Evolutionary conservation across 75 land plant genomes (phyloP), one percentile per base, ranked within the genome.

Genomic region (Azolla pinnata): DNA sequence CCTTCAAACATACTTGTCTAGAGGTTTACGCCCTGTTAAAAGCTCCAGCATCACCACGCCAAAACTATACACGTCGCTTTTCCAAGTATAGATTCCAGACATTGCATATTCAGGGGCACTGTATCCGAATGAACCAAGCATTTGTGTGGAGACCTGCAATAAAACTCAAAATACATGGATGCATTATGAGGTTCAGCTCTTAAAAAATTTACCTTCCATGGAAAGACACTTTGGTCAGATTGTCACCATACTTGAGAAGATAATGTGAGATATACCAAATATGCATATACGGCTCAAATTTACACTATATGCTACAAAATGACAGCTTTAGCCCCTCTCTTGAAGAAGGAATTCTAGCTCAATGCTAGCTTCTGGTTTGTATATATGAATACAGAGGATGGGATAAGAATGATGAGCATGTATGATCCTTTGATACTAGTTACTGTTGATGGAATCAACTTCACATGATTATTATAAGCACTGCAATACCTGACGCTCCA

Each of bases 1-100:
- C 40, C 40, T 5, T 24, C 29, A 7, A 59, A 42, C 1, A 19
- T 54, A 78, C 88, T 80, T 82, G 63, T 88, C 95, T 60, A 88
- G 72, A 48, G 95, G 95, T 60, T 77, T 85, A 17, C 95, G 83
- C 23, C 95, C 95, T 47, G 86, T 85, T 42, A 87, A 76, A 48
- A 93, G 90, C 63, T 93, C 98, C 62, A 93, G 72, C 98, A 93
- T 93, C 14, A 86, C 85, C 19, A 93, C 90, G 18, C 98, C 98
- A 71, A 93, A 93, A 68, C 90, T 93, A 64, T 89, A 89, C 10
- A 93, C 98, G 60, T 93, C 98, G 67, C 98, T 93, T 68, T 89
- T 81, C 31, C 91, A 56, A 4, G 85, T 83, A 63, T 93, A 89
- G 35, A 81, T 69, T 45, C 96, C 96, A 31, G 90, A 83, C 90